Base-by-base conservation (phyloP, 331 rosid species). In the Acacia pycnantha region DNA sequence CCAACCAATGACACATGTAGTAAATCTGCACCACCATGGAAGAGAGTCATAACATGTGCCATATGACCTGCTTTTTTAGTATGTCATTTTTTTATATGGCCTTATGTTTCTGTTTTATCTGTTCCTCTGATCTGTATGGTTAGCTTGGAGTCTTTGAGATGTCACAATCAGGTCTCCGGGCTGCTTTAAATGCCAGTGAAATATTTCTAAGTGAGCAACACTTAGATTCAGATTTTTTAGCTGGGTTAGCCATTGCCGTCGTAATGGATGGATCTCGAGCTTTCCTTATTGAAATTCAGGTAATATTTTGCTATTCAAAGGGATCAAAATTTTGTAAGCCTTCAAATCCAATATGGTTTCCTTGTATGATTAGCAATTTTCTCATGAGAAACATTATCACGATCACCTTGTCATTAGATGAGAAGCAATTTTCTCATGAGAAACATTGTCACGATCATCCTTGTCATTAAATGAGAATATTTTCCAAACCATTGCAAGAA, bases 131-230 rank as follows among this genome's bases (percentile, higher is more conserved):
- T 84, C 24, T 83, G 27, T 84, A 53, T 37, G 75, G 79, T 73
- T 90, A 94, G 98, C 99, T 95, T 77, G 99, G 97, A 84, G 98
- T 95, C 78, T 89, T 95, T 87, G 94, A 95, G 86, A 95, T 95
- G 99, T 83, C 88, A 74, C 90, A 91, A 41, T 87, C 87, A 6
- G 98, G 99, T 72, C 79, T 95, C 51, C 87, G 84, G 87, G 89
- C 87, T 76, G 92, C 92, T 83, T 81, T 86, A 59, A 95, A 93
- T 87, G 91, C 98, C 26, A 89, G 92, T 75, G 92, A 83, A 86
- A 92, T 95, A 85, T 95, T 93, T 85, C 81, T 94, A 81, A 89
- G 94, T 48, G 92, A 93, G 71, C 94, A 93, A 77, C 72, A 82
- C 81, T 72, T 86, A 5, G 90, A 87, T 77, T 95, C 99, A 19